These are phyloP conservation scores for Calonectria pseudoreteaudii DNA, from an alignment of 2,329 filamentous ascomycete species.

Conservation along the genomic window DNA sequence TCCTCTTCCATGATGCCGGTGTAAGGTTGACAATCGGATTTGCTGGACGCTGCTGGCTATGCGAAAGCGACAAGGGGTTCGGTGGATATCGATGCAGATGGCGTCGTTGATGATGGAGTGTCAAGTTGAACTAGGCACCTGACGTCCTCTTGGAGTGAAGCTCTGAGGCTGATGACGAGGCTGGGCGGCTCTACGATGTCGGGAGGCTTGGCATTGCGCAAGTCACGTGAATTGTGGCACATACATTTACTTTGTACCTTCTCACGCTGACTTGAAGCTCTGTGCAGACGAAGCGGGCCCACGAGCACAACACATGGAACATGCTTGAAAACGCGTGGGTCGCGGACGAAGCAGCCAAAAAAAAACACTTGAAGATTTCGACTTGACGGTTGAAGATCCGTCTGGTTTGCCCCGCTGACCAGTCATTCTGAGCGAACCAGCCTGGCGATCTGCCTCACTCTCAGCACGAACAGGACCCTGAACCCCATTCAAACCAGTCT, in stretches of 20 bases:
- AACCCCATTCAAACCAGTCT: neutral
- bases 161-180: constrained; percentile 45
- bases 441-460: neutral
- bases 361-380: constrained; percentile 10
- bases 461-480: constrained; percentile 24
- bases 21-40: neutral
- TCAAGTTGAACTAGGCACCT: constrained; percentile 25
- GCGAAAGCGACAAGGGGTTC: constrained; percentile 6
- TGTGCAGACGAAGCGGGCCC: neutral
- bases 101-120: constrained; percentile 25
- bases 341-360: neutral
- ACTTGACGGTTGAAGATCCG: constrained; percentile 11
- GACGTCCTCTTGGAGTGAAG: constrained; percentile 16
- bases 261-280: neutral
- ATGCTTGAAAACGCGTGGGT: constrained; percentile 16
- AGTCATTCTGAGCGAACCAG: neutral
- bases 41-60: neutral
- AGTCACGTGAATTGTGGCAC: constrained; percentile 30
- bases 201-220: constrained; percentile 22
- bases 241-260: neutral
- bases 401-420: constrained; percentile 7
- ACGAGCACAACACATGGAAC: neutral
- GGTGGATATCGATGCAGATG: constrained; percentile 23
- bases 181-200: constrained; percentile 25
- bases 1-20: constrained; percentile 67